Conservation (phyloP, 2,329 filamentous ascomycete genomes). For the Fusarium virguliforme region DNA sequence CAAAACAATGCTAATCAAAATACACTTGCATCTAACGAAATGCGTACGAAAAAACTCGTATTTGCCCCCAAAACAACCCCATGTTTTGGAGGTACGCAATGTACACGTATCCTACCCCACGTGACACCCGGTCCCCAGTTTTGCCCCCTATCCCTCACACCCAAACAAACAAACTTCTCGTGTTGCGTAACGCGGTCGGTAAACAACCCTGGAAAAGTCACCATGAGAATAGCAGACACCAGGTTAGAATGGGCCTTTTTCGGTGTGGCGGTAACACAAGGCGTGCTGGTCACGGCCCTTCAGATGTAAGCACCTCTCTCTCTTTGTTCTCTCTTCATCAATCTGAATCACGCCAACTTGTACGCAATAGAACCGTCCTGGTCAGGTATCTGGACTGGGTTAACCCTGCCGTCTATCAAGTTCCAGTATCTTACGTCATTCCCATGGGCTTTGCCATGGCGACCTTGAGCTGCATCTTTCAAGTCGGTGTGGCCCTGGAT, state of each 20-base stretch:
- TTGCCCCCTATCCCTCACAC: conserved; percentile 1
- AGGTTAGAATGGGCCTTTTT: conserved; percentile 5
- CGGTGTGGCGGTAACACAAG: neutral
- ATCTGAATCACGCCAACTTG: neutral
- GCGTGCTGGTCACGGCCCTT: conserved; percentile 1
- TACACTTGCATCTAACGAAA: neutral
- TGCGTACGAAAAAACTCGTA: conserved; percentile 1
- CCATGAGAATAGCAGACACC: conserved; percentile 3
- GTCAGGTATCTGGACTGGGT: conserved; percentile 10
- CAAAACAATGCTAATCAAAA: neutral
- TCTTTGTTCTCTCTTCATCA: neutral
- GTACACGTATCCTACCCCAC: conserved; percentile 5
- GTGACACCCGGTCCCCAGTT: conserved; percentile 5
- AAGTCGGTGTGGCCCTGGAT: neutral
- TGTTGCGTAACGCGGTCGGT: neutral
- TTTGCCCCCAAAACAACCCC: neutral
- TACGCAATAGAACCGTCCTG: neutral
- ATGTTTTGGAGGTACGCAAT: conserved; percentile 3
- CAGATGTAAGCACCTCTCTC: neutral
- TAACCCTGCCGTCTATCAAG: conserved; percentile 8
- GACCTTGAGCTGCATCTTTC: neutral
- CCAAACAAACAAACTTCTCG: neutral
- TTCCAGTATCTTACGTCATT: conserved; percentile 5
- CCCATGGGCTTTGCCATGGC: neutral
- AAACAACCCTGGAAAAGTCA: neutral